Base-by-base conservation (phyloP, 2,329 filamentous ascomycete genomes). In the Pezizomycotina sp. region DNA sequence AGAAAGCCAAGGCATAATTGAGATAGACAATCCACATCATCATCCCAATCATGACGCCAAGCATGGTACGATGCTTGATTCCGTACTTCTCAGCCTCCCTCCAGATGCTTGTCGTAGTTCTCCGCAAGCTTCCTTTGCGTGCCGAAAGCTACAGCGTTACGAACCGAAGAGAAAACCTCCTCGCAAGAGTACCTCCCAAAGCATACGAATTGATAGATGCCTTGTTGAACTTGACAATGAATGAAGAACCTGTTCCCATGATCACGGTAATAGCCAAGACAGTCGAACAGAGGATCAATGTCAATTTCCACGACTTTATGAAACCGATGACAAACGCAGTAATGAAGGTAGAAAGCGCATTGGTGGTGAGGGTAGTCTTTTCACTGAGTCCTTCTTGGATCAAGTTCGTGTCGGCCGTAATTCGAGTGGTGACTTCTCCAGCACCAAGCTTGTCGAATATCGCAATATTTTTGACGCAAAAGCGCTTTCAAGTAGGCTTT, bases 381-480 rank as follows among this genome's bases (percentile, higher is more conserved):
- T 92, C 81, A 0, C 81, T 91, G 28, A 98, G 82, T 38, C 83
- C 86, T 48, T 92, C 84, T 56, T 93, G 86, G 36, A 95, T 76
- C 34, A 92, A 63, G 52, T 92, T 93, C 27, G 82, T 92, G 56
- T 95, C 86, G 7, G 84, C 77, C 0, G 86, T 95, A 50, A 93
- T 92, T 46, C 84, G 75, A 1, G 84, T 92, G 0, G 84, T 92
- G 43, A 95, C 80, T 58, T 93, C 89, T 40, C 86, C 84, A 21
- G 83, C 78, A 33, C 84, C 86, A 9, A 92, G 67, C 52, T 89
- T 89, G 57, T 95, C 89, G 58, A 91, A 92, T 57, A 81, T 92
- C 28, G 72, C 83, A 55, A 92, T 86, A 55, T 92, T 92, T n/a
- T 55, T 92, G 83, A 43, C 72, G 71, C 62, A 92, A 62, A 53